Evolutionary conservation across 2,329 filamentous ascomycete genomes (phyloP).

Genomic region (Epicoccum sorghinum): DNA sequence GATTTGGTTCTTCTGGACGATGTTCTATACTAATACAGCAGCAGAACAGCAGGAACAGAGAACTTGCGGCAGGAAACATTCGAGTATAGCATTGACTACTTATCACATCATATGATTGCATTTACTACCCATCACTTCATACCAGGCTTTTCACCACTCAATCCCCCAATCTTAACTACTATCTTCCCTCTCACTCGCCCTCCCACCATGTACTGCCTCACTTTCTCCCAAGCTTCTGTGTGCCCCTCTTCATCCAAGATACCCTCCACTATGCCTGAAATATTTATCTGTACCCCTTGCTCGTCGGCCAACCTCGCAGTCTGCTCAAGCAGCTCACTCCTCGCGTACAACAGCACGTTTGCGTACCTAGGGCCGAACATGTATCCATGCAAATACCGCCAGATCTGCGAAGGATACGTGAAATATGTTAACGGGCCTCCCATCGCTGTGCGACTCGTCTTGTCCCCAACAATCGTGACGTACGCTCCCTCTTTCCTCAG

Average conservation of each 20-base stretch:
- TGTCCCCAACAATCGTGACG: constrained; percentile 50
- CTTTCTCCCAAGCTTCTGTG: constrained; percentile 31
- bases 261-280: constrained; percentile 38
- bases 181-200: constrained; percentile 41
- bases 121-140: no score
- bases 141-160: no score
- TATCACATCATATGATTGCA: no score
- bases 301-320: constrained; percentile 30
- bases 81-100: no score
- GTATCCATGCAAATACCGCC: constrained; percentile 30
- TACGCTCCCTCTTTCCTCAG: constrained; percentile 49
- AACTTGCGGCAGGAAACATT: no score
- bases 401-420: constrained; percentile 35
- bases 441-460: constrained; percentile 48
- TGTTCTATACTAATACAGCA: no score
- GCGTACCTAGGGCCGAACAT: constrained; percentile 39
- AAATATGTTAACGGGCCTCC: constrained; percentile 44
- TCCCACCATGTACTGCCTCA: constrained; percentile 31
- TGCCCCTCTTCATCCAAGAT: constrained; percentile 28
- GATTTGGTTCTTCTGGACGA: no score
- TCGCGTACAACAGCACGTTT: constrained; percentile 32
- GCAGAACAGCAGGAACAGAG: no score
- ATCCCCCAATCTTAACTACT: constrained; percentile 18
- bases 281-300: constrained; percentile 27
- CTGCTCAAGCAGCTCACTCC: constrained; percentile 33